phyloP scores from a whole-genome alignment of 2,329 filamentous ascomycete genomes.

The Fusarium sp. region DNA sequence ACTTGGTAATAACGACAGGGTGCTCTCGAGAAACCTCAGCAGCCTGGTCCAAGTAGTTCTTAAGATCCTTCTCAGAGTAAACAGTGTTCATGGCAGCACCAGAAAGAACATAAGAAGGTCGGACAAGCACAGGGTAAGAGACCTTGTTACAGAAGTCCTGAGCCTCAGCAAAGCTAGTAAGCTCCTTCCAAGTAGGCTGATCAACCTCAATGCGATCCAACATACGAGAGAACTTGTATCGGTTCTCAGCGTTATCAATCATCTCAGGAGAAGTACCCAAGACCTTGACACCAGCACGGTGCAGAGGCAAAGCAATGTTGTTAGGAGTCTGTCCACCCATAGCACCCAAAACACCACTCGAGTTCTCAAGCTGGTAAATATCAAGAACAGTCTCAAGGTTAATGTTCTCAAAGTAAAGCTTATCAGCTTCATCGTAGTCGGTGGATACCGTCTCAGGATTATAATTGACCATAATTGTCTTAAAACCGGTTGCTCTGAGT shows the following conservation, averaged over 20 bases:
- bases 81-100: conserved; percentile 99
- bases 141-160: conserved; percentile 88
- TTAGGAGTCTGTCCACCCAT: conserved; percentile 99
- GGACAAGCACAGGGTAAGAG: conserved; percentile 91
- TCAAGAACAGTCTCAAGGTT: conserved; percentile 90
- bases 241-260: conserved; percentile 97
- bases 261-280: conserved; percentile 97
- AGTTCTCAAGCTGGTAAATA: conserved; percentile 88
- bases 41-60: conserved; percentile 88
- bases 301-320: conserved; percentile 92
- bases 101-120: conserved; percentile 95
- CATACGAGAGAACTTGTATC: conserved; percentile 99
- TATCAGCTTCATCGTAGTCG: conserved; percentile 94
- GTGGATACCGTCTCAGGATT: conserved; percentile 92
- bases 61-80: conserved; percentile 93
- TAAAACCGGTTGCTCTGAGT: conserved; percentile 82
- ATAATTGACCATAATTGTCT: conserved; percentile 96
- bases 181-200: conserved; percentile 97
- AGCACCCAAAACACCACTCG: conserved; percentile 87
- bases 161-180: conserved; percentile 94
- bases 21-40: conserved; percentile 94
- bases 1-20: conserved; percentile 98
- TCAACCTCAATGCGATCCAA: conserved; percentile 94
- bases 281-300: conserved; percentile 90
- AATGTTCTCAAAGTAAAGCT: conserved; percentile 96